Conservation (phyloP, 805 yeast species). For the Wickerhamiella qilinensis region DNA sequence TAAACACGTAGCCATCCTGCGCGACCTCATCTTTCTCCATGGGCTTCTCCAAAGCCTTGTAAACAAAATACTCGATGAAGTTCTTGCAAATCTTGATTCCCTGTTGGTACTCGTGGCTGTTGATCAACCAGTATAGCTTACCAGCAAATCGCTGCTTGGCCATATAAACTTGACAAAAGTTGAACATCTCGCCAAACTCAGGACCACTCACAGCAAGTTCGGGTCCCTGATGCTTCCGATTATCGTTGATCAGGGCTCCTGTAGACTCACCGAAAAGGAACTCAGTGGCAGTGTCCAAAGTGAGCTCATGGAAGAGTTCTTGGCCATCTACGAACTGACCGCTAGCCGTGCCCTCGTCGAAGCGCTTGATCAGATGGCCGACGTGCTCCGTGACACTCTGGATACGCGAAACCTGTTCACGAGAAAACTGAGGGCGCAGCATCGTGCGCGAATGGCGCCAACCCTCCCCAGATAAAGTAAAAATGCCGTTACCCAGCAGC, state of each 20-base stretch:
- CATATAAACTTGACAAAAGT: slow-evolving; percentile 9
- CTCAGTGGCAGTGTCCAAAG: slow-evolving; percentile 19
- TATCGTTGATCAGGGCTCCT: slow-evolving; percentile 11
- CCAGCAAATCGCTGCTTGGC: slow-evolving; percentile 13
- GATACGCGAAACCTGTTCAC: slow-evolving; percentile 20
- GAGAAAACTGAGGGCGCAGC: slow-evolving; percentile 22
- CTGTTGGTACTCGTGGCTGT: slow-evolving; percentile 22
- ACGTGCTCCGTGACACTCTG: slow-evolving; percentile 12
- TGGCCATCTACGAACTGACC: slow-evolving; percentile 17
- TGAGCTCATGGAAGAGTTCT: slow-evolving; percentile 12
- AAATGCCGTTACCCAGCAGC: slow-evolving; percentile 22
- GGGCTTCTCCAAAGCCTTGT: slow-evolving; percentile 10
- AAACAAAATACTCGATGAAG: slow-evolving; percentile 22
- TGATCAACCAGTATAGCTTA: slow-evolving; percentile 12
- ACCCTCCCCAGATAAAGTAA: slow-evolving; percentile 20
- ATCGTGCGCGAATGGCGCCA: slow-evolving; percentile 23
- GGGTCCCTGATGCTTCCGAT: slow-evolving; percentile 7
- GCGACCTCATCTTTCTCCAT: slow-evolving; percentile 20
- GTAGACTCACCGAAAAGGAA: slow-evolving; percentile 18
- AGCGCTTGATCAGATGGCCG: slow-evolving; percentile 5
- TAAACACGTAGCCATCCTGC: slow-evolving; percentile 26
- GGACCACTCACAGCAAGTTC: not conserved
- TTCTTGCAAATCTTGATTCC: slow-evolving; percentile 13
- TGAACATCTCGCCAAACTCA: slow-evolving; percentile 12
- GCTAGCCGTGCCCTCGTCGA: slow-evolving; percentile 9